Conservation (phyloP, 176 grass and related monocot species). For the Zoysia pacifica region DNA sequence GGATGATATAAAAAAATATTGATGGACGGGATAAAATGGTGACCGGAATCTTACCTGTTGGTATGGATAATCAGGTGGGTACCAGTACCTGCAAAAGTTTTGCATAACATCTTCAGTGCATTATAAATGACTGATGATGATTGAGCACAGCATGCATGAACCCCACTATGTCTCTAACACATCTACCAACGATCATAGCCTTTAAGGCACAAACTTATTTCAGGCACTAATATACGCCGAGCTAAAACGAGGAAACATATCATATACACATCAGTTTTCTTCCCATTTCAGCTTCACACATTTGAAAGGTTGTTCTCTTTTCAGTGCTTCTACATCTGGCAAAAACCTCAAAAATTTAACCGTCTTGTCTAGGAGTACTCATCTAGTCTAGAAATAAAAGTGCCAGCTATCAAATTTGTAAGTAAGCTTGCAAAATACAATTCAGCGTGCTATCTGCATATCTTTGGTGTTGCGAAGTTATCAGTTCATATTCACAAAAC, state of each 20-base stretch:
- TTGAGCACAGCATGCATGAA: slow-evolving; percentile 17
- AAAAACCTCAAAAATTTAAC: background rate
- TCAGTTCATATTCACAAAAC: background rate
- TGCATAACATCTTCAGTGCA: slow-evolving; percentile 44
- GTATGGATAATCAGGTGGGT: slow-evolving; percentile 71
- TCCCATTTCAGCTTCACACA: too few species aligned
- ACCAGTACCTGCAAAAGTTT: slow-evolving; percentile 85
- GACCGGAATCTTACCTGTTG: slow-evolving; percentile 58
- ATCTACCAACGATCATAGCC: slow-evolving; percentile 25
- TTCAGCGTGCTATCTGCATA: background rate
- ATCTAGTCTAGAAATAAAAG: background rate
- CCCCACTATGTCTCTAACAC: slow-evolving; percentile 18
- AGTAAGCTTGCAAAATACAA: background rate
- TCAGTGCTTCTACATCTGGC: background rate
- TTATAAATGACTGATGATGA: slow-evolving; percentile 31
- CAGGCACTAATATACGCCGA: slow-evolving; percentile 1
- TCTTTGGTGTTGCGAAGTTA: background rate
- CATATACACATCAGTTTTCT: background rate
- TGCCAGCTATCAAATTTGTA: background rate
- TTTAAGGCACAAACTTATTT: slow-evolving; percentile 28
- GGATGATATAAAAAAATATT: slow-evolving; percentile 32
- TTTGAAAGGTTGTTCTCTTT: background rate
- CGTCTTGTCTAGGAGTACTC: slow-evolving; percentile 3
- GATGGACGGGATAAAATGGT: slow-evolving; percentile 2
- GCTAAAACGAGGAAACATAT: slow-evolving; percentile 18